Evolutionary conservation across 176 grass and related monocot genomes (phyloP), one percentile per base, ranked within the genome.

Genomic region (Triticum dicoccoides): DNA sequence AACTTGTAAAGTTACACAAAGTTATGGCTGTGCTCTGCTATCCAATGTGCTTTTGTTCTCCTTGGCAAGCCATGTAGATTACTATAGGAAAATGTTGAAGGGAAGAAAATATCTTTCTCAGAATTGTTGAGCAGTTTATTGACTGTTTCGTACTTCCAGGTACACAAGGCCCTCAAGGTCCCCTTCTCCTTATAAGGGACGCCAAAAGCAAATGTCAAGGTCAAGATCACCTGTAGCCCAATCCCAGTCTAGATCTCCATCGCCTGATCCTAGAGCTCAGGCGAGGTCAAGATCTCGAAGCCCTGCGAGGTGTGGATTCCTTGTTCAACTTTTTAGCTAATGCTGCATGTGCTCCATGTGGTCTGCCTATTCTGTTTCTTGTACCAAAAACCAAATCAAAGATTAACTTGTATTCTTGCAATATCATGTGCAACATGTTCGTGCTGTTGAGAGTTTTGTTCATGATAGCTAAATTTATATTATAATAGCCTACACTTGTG

Each of bases 171-270:
- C 93, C 74, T 88, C 93, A 20, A 85, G 79, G 38, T 95, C 93
- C 74, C 93, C 88, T 25, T 95, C 93, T 45, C 92, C 92, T 18
- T 95, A 95, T 47, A 83, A 82, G 80, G 90, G 83, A 25, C 90
- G 23, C 32, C 73, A 69, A 73, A 90, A 90, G 86, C 76, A 67
- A n/a, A 90, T 86, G 77, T 92, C 93, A 88, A 88, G 93, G 78
- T 95, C 92, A 34, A 87, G 56, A 41, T 89, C 82, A 47, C 82
- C 87, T 86, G 83, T 79, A 52, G 85, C 69, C 61, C 82, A 54
- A 27, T 95, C 85, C 30, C 90, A 54, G 42, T 90, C 90, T 49
- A 92, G 80, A 52, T 95, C 93, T 6, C 88, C 69, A 17, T 80
- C 87, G 11, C 85, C 93, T 82, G 74, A 81, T 81, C 90, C 88